Conservation (phyloP, 2,329 filamentous ascomycete species). For the Exophiala calicioides region DNA sequence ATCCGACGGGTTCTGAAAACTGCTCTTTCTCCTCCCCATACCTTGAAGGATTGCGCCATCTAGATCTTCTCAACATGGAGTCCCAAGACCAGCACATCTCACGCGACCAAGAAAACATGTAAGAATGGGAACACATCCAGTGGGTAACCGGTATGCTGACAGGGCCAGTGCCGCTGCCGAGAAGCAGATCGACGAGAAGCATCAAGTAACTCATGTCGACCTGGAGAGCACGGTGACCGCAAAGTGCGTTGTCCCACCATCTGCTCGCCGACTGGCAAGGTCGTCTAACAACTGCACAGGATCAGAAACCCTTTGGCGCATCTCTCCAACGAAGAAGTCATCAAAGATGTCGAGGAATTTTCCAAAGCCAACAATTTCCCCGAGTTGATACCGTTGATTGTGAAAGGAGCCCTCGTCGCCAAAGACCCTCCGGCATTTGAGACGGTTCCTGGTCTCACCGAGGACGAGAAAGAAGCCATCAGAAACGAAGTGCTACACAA, state of each 20-base stretch:
- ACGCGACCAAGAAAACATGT: constrained; percentile 10
- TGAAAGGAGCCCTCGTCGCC: constrained; percentile 53
- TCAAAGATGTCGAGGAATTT: constrained; percentile 47
- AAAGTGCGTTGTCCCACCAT: constrained; percentile 11
- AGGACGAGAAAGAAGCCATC: constrained; percentile 45
- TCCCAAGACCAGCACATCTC: constrained; percentile 9
- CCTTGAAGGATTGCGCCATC: not conserved
- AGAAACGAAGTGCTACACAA: constrained; percentile 50
- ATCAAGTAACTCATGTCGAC: constrained; percentile 13
- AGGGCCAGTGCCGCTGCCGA: constrained; percentile 12
- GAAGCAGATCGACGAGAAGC: constrained; percentile 19
- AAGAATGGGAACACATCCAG: not conserved
- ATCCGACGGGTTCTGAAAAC: not conserved
- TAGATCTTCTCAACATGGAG: constrained; percentile 10
- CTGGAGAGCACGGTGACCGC: constrained; percentile 14
- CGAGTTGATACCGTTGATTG: constrained; percentile 44
- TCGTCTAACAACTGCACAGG: constrained; percentile 29
- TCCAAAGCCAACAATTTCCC: constrained; percentile 43
- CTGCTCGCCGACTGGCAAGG: not conserved
- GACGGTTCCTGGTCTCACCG: constrained; percentile 44
- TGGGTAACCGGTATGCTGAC: not conserved
- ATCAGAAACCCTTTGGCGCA: constrained; percentile 51
- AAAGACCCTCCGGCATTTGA: constrained; percentile 51
- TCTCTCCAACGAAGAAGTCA: constrained; percentile 40
- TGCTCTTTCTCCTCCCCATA: constrained; percentile 1